Conservation (phyloP, 768 basidiomycete species). For the Tremella mesenterica region DNA sequence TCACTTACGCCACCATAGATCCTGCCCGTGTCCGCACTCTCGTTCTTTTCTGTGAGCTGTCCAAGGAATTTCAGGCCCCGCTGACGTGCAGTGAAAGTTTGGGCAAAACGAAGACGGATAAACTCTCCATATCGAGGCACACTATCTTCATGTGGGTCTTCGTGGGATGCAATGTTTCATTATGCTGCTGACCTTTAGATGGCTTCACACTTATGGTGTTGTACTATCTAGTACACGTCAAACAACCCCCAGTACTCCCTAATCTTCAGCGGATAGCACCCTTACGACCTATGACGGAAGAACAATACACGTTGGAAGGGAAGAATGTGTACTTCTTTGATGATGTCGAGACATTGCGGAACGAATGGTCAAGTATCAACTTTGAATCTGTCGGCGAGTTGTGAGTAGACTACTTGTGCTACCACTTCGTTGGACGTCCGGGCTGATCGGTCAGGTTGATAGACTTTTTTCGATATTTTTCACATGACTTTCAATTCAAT, state of each 20-base stretch:
- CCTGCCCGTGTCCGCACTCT: conserved; percentile 84
- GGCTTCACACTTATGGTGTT: conserved; percentile 97
- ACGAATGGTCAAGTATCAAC: conserved; percentile 91
- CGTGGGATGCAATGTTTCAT: not conserved
- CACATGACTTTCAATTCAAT: conserved; percentile 85
- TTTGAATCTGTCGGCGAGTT: conserved; percentile 85
- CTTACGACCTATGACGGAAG: conserved; percentile 67
- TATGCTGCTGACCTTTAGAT: conserved; percentile 43
- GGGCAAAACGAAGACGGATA: conserved; percentile 97
- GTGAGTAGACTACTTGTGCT: conserved; percentile 49
- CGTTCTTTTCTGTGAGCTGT: conserved; percentile 87
- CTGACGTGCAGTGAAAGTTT: conserved; percentile 73
- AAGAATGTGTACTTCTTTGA: conserved; percentile 88
- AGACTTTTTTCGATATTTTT: conserved; percentile 95
- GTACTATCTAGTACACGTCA: conserved; percentile 95
- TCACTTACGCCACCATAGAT: conserved; percentile 97
- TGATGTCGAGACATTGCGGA: conserved; percentile 82
- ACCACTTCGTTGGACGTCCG: not conserved
- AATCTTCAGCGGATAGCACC: conserved; percentile 94
- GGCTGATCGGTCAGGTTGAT: conserved; percentile 57
- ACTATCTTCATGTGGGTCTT: conserved; percentile 61
- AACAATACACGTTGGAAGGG: conserved; percentile 50
- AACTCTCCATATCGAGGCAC: conserved; percentile 98
- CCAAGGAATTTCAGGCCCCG: not conserved
- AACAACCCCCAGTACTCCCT: conserved; percentile 90